Percentiles rank a stretch among this genome's conserved stretches.
These are phyloP conservation scores for Candida sp. DNA, from an alignment of 1,139 yeast species.

Conservation along the genomic window DNA sequence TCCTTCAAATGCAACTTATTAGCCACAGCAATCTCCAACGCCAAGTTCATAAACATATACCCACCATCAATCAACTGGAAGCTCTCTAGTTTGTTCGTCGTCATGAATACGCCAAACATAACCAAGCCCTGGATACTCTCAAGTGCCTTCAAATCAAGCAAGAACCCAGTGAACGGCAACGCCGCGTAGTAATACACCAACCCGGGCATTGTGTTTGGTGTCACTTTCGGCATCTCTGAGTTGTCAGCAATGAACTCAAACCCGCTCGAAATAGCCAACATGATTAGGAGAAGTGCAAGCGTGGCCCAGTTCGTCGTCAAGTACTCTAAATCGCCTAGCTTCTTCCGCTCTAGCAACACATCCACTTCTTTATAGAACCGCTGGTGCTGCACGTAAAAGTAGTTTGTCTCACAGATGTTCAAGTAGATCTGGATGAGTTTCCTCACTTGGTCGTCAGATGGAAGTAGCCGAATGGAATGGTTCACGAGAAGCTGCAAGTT, in stretches of 20 bases:
- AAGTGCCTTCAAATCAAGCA: conserved; percentile 18
- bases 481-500: conserved; percentile 9
- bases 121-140: conserved; percentile 19
- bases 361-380: conserved; percentile 10
- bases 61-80: conserved; percentile 20
- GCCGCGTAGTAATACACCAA: conserved; percentile 18
- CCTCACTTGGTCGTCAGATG: conserved; percentile 14
- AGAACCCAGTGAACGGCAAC: conserved; percentile 20
- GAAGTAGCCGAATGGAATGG: conserved; percentile 15
- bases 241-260: conserved; percentile 45
- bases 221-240: conserved; percentile 31
- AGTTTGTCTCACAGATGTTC: conserved; percentile 22
- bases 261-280: conserved; percentile 19
- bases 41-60: conserved; percentile 18
- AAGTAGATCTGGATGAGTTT: conserved; percentile 16
- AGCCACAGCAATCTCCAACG: conserved; percentile 20
- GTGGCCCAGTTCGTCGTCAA: conserved; percentile 17
- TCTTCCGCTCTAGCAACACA: conserved; percentile 10
- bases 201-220: conserved; percentile 23
- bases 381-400: conserved; percentile 20
- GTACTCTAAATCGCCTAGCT: conserved; percentile 12
- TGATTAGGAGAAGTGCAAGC: conserved; percentile 15
- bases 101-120: conserved; percentile 21
- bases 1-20: conserved; percentile 18
- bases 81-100: conserved; percentile 20